A percentile compares a stretch with the other conserved stretches of the same genome.
Evolutionary conservation across 129 eudicot species (phyloP).

Genomic region (Artemisia tridentata): DNA sequence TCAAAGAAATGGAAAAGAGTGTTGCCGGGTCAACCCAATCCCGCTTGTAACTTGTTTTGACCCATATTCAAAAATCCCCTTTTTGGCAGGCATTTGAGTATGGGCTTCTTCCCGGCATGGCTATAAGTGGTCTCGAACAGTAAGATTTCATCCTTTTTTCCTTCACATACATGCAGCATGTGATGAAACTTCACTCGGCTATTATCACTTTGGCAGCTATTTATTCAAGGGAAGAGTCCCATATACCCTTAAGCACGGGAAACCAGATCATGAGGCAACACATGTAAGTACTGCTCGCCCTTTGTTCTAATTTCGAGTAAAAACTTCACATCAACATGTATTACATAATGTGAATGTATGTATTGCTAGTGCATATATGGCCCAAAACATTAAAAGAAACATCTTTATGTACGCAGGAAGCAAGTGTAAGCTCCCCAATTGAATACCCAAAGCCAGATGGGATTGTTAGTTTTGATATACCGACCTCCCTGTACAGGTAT

Average conservation of each 20-base stretch:
- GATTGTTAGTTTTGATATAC: conserved; percentile 75
- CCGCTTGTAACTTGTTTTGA: not conserved
- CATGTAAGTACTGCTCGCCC: conserved; percentile 39
- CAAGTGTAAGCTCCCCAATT: conserved; percentile 55
- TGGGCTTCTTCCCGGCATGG: conserved; percentile 89
- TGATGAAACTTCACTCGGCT: conserved; percentile 20
- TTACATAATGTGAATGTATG: not conserved
- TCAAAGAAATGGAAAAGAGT: not conserved
- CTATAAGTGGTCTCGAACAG: conserved; percentile 83
- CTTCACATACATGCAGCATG: conserved; percentile 11
- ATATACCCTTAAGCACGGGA: conserved; percentile 83
- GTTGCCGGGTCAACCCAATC: not conserved
- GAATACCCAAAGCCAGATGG: conserved; percentile 96
- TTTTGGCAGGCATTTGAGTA: conserved; percentile 80
- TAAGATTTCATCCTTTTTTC: conserved; percentile 37
- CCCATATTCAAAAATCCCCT: not conserved
- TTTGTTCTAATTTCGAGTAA: not conserved
- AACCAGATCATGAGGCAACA: conserved; percentile 93
- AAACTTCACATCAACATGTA: no score
- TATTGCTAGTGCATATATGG: not conserved
- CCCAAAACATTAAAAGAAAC: not conserved
- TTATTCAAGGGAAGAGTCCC: conserved; percentile 75
- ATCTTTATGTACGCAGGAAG: conserved; percentile 53
- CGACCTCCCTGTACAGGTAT: conserved; percentile 89
- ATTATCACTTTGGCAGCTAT: conserved; percentile 51